A percentile compares a stretch with the other conserved stretches of the same genome.
These are phyloP conservation scores for Ceratocystis harringtonii DNA, from an alignment of 2,329 filamentous ascomycete genomes.

Conservation along the genomic window DNA sequence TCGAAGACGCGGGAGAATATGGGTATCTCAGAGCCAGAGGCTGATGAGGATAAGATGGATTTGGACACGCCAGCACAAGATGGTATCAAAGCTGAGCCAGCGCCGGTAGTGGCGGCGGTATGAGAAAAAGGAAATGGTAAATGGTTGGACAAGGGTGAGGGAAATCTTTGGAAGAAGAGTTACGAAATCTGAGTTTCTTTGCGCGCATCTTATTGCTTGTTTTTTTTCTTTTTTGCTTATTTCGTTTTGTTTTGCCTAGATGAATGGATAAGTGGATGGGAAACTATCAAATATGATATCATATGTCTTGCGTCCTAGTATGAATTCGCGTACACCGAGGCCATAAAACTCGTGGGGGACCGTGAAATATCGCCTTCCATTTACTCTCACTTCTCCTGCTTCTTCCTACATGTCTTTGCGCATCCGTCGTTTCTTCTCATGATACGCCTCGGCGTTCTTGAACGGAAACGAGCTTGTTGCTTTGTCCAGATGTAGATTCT, in stretches of 20 bases:
- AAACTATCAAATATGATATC: too few relatives aligned
- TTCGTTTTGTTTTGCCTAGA: too few relatives aligned
- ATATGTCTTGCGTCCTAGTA: background rate
- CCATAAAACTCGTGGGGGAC: background rate
- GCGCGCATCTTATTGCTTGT: too few relatives aligned
- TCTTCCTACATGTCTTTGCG: conserved; percentile 17
- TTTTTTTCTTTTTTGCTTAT: too few relatives aligned
- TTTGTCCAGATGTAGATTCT: conserved; percentile 27
- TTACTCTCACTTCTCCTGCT: background rate
- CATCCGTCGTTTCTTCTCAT: conserved; percentile 28
- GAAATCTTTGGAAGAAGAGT: background rate
- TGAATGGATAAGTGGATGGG: too few relatives aligned
- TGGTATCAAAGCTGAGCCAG: background rate
- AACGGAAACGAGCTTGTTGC: conserved; percentile 29
- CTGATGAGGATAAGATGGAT: conserved; percentile 4
- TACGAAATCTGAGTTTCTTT: too few relatives aligned
- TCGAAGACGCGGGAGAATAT: too few relatives aligned
- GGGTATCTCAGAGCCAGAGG: background rate
- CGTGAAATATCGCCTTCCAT: too few relatives aligned
- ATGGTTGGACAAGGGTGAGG: background rate
- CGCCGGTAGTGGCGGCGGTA: background rate
- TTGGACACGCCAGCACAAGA: background rate
- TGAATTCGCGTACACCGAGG: background rate
- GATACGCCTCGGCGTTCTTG: conserved; percentile 26
- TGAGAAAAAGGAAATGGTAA: background rate